Conservation (phyloP, 106 monocot species). For the Allium sativum region DNA sequence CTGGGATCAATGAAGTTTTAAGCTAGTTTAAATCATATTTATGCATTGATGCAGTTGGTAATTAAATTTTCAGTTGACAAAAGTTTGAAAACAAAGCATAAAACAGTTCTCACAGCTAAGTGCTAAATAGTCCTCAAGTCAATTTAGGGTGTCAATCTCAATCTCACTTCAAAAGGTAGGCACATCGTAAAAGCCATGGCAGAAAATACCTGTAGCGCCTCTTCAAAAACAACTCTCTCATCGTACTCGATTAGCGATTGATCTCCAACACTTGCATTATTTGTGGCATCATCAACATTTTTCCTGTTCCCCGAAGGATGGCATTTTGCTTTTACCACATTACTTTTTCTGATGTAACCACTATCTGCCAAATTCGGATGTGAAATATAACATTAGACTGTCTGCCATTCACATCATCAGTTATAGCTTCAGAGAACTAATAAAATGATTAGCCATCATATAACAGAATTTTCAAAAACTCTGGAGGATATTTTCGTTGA, state of each 20-base stretch:
- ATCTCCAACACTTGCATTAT: slow-evolving; percentile 27
- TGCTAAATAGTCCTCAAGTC: too few species aligned
- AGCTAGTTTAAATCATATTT: too few species aligned
- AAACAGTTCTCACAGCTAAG: too few species aligned
- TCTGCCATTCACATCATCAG: background rate
- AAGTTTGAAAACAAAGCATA: too few species aligned
- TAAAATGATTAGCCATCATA: background rate
- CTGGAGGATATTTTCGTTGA: background rate
- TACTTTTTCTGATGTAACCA: slow-evolving; percentile 12
- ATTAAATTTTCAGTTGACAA: too few species aligned
- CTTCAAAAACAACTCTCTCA: slow-evolving; percentile 69
- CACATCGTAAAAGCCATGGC: too few species aligned
- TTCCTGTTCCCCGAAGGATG: slow-evolving; percentile 28
- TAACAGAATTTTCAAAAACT: background rate
- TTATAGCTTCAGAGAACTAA: background rate
- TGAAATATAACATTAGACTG: slow-evolving; percentile 6
- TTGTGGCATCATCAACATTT: slow-evolving; percentile 17
- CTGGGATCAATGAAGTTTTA: too few species aligned
- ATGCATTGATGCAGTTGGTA: too few species aligned
- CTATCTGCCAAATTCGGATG: slow-evolving; percentile 19
- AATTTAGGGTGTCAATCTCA: too few species aligned
- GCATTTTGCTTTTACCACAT: slow-evolving; percentile 26
- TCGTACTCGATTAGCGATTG: slow-evolving; percentile 29
- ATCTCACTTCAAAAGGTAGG: too few species aligned
- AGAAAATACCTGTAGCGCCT: slow-evolving; percentile 55